Evolutionary conservation across 345 rosid genomes (phyloP), one percentile per base, ranked within the genome.

Genomic region (Rhizophora apiculata): DNA sequence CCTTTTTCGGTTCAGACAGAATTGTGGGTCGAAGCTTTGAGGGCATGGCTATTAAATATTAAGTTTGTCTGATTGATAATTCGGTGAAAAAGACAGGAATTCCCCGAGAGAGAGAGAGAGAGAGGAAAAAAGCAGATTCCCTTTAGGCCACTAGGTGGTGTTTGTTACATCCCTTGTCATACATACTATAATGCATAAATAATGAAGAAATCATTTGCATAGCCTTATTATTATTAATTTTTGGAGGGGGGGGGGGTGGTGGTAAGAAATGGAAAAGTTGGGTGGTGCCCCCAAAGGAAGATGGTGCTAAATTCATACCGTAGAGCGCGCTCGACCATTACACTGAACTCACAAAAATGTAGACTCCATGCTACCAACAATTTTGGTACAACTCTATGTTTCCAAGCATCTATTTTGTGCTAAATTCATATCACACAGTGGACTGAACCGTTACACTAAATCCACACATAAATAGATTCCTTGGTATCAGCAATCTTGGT

Each of bases 1-100:
- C 39, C 62, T 39, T 72, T 68, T 75, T 66, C 37, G 76, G 71
- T 69, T 71, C 62, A 37, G 63, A 71, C 83, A 74, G 78, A 72
- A 54, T 55, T 70, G 81, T 83, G 83, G 82, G 86, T 82, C 88
- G 79, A 82, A 74, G 63, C 36, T 69, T 43, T 62, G 56, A 31
- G 72, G 72, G 74, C 8, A 68, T 16, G 69, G 69, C 15, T 58
- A 70, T 24, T 80, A 80, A 69, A 72, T 72, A 73, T 60, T 70
- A 60, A n/a, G 27, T 73, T 76, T 85, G 78, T 80, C 84, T 64
- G 74, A 70, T 77, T 79, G 79, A 72, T 81, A 66, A 68, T 71
- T 73, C 34, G 76, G 69, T 63, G 82, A 80, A 65, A 74, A 81
- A n/a, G 82, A 77, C 83, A 68, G 67, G 27, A 71, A 79, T 81